phyloP scores from a whole-genome alignment of 345 rosid species.

The Dovyalis caffra region DNA sequence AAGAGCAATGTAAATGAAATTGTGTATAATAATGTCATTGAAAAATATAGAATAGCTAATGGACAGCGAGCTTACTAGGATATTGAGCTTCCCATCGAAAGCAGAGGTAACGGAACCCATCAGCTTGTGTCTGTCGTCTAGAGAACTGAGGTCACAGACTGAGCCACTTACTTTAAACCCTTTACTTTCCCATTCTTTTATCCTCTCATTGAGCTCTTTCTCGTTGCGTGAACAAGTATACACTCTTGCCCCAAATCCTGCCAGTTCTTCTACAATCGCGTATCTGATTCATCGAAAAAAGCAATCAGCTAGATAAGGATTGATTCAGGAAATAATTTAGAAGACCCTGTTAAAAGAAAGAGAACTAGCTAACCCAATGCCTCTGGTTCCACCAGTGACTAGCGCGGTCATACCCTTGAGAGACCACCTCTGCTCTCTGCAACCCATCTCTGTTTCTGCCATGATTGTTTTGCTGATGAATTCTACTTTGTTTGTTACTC shows the following conservation, averaged over 20 bases:
- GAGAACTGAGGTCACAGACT: slow-evolving; percentile 5
- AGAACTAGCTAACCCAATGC: slow-evolving; percentile 19
- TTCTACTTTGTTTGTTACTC: no score
- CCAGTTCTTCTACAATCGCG: slow-evolving; percentile 29
- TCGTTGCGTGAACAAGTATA: slow-evolving; percentile 14
- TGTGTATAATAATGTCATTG: no score
- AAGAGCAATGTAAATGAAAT: no score
- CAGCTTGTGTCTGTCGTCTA: slow-evolving; percentile 13
- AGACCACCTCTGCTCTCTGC: slow-evolving; percentile 23
- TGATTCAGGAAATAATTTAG: not conserved
- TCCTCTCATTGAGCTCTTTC: slow-evolving; percentile 4
- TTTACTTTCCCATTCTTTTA: slow-evolving; percentile 15
- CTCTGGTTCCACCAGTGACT: slow-evolving; percentile 30
- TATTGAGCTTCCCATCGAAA: slow-evolving; percentile 23
- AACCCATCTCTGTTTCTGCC: not conserved
- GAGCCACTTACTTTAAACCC: slow-evolving; percentile 16
- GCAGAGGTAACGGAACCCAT: slow-evolving; percentile 1
- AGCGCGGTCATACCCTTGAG: slow-evolving; percentile 27
- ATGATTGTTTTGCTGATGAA: not conserved
- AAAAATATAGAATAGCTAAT: no score
- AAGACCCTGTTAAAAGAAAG: slow-evolving; percentile 10
- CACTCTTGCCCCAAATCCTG: slow-evolving; percentile 18
- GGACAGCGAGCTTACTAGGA: slow-evolving; percentile 8
- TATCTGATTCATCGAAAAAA: not conserved
- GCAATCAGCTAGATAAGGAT: not conserved